Percentiles rank a stretch among this genome's conserved stretches.
Evolutionary conservation across 805 yeast genomes (phyloP).

Genomic region (Candida maris): DNA sequence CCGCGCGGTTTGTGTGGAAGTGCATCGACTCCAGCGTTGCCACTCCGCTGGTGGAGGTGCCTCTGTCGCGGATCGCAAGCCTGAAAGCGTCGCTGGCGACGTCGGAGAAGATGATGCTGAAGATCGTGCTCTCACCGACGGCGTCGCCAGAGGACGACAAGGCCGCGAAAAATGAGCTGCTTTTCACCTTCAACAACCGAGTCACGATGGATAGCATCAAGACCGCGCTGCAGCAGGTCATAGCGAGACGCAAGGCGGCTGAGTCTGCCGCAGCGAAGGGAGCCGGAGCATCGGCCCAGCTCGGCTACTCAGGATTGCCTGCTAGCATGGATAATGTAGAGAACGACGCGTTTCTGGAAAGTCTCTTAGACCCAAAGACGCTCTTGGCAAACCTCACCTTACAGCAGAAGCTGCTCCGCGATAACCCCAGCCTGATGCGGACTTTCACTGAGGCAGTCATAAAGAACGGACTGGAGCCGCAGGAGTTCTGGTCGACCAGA

Average conservation of each 20-base stretch:
- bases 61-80: slow-evolving; percentile 41
- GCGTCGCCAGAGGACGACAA: slow-evolving; percentile 33
- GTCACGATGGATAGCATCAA: slow-evolving; percentile 74
- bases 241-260: slow-evolving; percentile 60
- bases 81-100: slow-evolving; percentile 69
- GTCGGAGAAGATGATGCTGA: slow-evolving; percentile 63
- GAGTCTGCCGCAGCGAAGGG: slow-evolving; percentile 23
- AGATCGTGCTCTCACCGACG: slow-evolving; percentile 38
- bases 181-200: slow-evolving; percentile 66
- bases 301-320: slow-evolving; percentile 9
- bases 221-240: slow-evolving; percentile 60
- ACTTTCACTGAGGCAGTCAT: slow-evolving; percentile 88
- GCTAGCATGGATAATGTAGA: slow-evolving; percentile 12
- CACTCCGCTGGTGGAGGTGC: slow-evolving; percentile 38
- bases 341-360: slow-evolving; percentile 28
- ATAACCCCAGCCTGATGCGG: slow-evolving; percentile 63
- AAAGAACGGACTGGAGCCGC: slow-evolving; percentile 67
- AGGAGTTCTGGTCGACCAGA: slow-evolving; percentile 84
- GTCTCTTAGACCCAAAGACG: slow-evolving; percentile 50
- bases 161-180: slow-evolving; percentile 26
- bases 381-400: slow-evolving; percentile 68
- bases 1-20: slow-evolving; percentile 54
- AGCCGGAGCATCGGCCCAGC: slow-evolving; percentile 1
- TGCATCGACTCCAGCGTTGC: slow-evolving; percentile 48
- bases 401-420: slow-evolving; percentile 73